These are phyloP conservation scores for Pyrenopolyporus hunteri DNA, from an alignment of 495 filamentous ascomycete species.

Conservation along the genomic window DNA sequence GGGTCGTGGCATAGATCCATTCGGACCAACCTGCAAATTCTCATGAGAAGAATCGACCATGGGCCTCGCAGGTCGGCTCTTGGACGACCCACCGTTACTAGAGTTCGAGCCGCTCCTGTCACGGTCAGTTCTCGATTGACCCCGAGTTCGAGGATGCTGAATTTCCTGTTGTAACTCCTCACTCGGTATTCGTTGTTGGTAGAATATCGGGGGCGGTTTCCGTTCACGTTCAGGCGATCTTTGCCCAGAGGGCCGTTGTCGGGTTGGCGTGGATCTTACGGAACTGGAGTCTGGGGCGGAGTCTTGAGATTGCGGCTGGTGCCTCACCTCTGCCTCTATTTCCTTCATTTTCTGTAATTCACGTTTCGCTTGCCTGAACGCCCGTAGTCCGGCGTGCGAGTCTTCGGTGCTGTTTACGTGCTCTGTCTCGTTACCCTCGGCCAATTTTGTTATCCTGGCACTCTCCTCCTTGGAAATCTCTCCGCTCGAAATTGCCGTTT, in stretches of 20 bases:
- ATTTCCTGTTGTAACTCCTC: constrained; percentile 41
- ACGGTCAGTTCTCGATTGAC: constrained; percentile 47
- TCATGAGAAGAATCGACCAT: constrained; percentile 40
- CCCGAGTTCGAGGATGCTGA: constrained; percentile 38
- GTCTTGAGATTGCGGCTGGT: constrained; percentile 40
- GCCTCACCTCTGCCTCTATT: constrained; percentile 46
- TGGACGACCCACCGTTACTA: constrained; percentile 56
- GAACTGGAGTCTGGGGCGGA: constrained; percentile 32
- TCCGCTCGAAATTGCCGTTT: constrained; percentile 57
- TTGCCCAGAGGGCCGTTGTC: constrained; percentile 42
- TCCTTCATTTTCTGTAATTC: constrained; percentile 60
- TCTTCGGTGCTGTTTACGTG: constrained; percentile 20
- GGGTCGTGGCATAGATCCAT: constrained; percentile 35
- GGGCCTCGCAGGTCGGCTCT: constrained; percentile 57
- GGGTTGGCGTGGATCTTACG: constrained; percentile 37
- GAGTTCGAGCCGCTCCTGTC: constrained; percentile 69
- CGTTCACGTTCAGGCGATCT: constrained; percentile 54
- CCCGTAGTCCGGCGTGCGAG: constrained; percentile 51
- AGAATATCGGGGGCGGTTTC: constrained; percentile 50
- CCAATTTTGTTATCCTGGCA: constrained; percentile 15
- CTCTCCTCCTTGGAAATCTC: constrained; percentile 56
- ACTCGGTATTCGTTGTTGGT: constrained; percentile 48
- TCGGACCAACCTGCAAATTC: constrained; percentile 39
- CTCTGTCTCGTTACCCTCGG: constrained; percentile 31
- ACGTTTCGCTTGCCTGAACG: constrained; percentile 58